Evolutionary conservation across 2,329 filamentous ascomycete genomes (phyloP).

Genomic region (Hypoxylon sp.): DNA sequence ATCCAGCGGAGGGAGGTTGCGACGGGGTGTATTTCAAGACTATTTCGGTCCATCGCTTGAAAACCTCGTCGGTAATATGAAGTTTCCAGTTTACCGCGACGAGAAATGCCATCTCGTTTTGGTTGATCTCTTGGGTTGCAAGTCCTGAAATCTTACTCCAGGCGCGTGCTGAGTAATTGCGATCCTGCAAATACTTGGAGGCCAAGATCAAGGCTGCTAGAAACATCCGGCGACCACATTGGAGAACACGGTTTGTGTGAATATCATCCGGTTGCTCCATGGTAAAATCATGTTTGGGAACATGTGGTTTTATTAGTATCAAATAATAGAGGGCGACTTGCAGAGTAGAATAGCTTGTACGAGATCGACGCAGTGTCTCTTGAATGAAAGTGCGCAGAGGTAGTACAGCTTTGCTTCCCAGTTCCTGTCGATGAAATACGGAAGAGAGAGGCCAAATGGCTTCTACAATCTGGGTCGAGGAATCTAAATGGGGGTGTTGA

Average conservation of each 20-base stretch:
- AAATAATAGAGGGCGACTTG: constrained; percentile 97
- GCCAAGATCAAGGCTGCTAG: constrained; percentile 92
- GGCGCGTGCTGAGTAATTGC: constrained; percentile 95
- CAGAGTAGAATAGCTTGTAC: constrained; percentile 96
- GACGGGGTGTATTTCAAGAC: constrained; percentile 84
- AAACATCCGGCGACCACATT: constrained; percentile 98
- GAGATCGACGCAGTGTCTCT: constrained; percentile 92
- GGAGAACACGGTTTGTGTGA: constrained; percentile 79
- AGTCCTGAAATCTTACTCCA: constrained; percentile 99
- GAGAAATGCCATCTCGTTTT: constrained; percentile 93
- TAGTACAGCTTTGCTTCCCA: constrained; percentile 78
- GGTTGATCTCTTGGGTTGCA: constrained; percentile 91
- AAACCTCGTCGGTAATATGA: constrained; percentile 88
- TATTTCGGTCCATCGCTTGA: constrained; percentile 93
- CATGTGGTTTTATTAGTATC: constrained; percentile 89
- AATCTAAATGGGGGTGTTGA: constrained; percentile 70
- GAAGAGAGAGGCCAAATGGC: constrained; percentile 95
- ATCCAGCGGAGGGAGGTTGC: constrained; percentile 63
- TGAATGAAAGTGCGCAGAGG: constrained; percentile 96
- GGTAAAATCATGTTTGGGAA: constrained; percentile 84
- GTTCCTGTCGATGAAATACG: constrained; percentile 76
- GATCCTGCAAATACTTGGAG: constrained; percentile 97
- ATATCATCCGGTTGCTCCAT: constrained; percentile 82
- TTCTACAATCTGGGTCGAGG: constrained; percentile 95
- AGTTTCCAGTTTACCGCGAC: constrained; percentile 92